Evolutionary conservation across 805 yeast species (phyloP).

Genomic region (Candida cerambycidarum): DNA sequence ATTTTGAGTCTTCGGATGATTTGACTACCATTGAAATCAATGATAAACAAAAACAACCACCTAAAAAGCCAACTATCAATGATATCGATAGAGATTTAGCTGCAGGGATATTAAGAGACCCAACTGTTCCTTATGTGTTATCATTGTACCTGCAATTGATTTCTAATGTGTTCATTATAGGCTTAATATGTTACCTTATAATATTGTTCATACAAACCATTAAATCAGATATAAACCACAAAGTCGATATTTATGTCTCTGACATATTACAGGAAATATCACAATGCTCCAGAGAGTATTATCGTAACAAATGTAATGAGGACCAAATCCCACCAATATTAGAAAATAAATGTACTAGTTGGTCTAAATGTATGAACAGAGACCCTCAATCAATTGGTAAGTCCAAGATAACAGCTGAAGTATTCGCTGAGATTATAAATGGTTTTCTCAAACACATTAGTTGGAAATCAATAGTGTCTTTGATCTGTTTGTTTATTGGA

Average conservation of each 20-base stretch:
- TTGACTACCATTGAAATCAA: not conserved
- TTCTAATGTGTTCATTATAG: slow-evolving; percentile 54
- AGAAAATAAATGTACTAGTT: slow-evolving; percentile 63
- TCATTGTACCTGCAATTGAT: slow-evolving; percentile 64
- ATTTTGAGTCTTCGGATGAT: slow-evolving; percentile 16
- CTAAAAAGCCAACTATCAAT: not conserved
- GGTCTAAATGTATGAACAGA: slow-evolving; percentile 81
- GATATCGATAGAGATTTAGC: slow-evolving; percentile 1
- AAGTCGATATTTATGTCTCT: slow-evolving; percentile 60
- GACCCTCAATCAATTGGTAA: slow-evolving; percentile 70
- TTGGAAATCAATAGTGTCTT: slow-evolving; percentile 61
- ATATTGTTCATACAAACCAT: slow-evolving; percentile 55
- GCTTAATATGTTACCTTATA: slow-evolving; percentile 51
- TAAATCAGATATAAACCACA: slow-evolving; percentile 66
- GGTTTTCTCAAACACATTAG: slow-evolving; percentile 71
- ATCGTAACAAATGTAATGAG: slow-evolving; percentile 69
- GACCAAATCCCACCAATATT: slow-evolving; percentile 70
- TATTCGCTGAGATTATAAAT: slow-evolving; percentile 78
- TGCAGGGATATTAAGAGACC: slow-evolving; percentile 29
- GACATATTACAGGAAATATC: slow-evolving; percentile 65
- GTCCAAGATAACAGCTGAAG: slow-evolving; percentile 74
- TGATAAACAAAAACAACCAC: not conserved
- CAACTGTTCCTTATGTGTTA: slow-evolving; percentile 54
- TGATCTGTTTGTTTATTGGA: slow-evolving; percentile 49
- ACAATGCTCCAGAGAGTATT: slow-evolving; percentile 66